A percentile compares a stretch with the other conserved stretches of the same genome.
These are phyloP conservation scores for Alternaria infectoria DNA, from an alignment of 2,329 filamentous ascomycete species.

Conservation along the genomic window DNA sequence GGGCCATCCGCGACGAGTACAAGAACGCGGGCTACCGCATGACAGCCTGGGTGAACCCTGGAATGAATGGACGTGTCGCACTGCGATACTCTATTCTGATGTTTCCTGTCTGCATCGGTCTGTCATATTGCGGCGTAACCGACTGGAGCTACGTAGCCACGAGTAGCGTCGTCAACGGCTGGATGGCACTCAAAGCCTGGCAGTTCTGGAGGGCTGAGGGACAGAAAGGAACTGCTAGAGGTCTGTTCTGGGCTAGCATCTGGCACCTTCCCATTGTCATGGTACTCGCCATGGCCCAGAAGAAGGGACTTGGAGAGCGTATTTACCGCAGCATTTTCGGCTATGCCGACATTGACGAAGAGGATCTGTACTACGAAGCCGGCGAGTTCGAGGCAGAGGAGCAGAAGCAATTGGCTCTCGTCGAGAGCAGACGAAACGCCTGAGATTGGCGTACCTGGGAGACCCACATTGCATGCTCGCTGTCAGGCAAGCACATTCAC, in stretches of 20 bases:
- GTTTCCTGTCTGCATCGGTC: slow-evolving; percentile 81
- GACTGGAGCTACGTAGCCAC: slow-evolving; percentile 84
- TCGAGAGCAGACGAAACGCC: slow-evolving; percentile 11
- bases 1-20: slow-evolving; percentile 90
- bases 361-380: slow-evolving; percentile 43
- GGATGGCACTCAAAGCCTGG: slow-evolving; percentile 81
- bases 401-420: slow-evolving; percentile 12
- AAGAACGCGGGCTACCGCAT: slow-evolving; percentile 69
- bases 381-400: slow-evolving; percentile 35
- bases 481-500: background rate
- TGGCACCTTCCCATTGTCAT: slow-evolving; percentile 93
- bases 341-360: slow-evolving; percentile 38
- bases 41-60: slow-evolving; percentile 87
- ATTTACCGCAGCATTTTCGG: slow-evolving; percentile 42
- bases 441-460: slow-evolving; percentile 6
- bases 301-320: slow-evolving; percentile 70
- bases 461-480: background rate
- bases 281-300: slow-evolving; percentile 88
- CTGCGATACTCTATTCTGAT: slow-evolving; percentile 85
- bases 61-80: slow-evolving; percentile 83
- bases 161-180: slow-evolving; percentile 81
- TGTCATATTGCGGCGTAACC: slow-evolving; percentile 81
- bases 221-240: slow-evolving; percentile 77
- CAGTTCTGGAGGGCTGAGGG: slow-evolving; percentile 82
- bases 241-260: slow-evolving; percentile 95